phyloP scores from a whole-genome alignment of 305 asterid genomes.

The Stenogyne calaminthoides region DNA sequence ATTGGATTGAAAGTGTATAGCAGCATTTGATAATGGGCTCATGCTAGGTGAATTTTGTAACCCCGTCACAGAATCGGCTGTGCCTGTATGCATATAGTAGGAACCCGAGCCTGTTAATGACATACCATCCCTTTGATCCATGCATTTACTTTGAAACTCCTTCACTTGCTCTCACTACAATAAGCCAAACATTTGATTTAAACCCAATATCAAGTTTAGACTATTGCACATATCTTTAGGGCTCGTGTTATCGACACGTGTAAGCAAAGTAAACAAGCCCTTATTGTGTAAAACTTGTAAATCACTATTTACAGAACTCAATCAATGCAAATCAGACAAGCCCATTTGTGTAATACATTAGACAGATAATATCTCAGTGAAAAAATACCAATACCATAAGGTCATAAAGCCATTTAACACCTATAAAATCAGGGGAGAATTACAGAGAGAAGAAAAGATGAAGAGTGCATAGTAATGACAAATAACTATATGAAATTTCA shows the following conservation, averaged over 20 bases:
- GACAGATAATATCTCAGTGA: slow-evolving; percentile 15
- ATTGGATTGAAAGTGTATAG: slow-evolving; percentile 52
- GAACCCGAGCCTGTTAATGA: slow-evolving; percentile 55
- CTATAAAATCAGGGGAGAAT: neutral
- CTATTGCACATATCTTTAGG: neutral
- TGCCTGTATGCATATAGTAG: slow-evolving; percentile 59
- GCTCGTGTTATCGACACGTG: no score
- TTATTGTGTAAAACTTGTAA: neutral
- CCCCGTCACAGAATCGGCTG: slow-evolving; percentile 47
- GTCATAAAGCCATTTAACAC: slow-evolving; percentile 5
- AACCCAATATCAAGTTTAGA: slow-evolving; percentile 19
- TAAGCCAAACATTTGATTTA: neutral
- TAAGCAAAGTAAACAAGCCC: neutral
- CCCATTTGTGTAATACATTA: neutral
- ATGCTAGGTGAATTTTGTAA: slow-evolving; percentile 58
- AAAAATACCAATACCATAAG: neutral
- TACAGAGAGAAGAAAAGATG: neutral
- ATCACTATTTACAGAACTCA: slow-evolving; percentile 15
- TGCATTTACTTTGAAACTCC: slow-evolving; percentile 40
- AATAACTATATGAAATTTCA: neutral
- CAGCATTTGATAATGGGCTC: slow-evolving; percentile 52
- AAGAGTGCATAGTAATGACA: slow-evolving; percentile 6
- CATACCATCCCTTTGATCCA: slow-evolving; percentile 82
- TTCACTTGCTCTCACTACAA: slow-evolving; percentile 32
- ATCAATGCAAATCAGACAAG: slow-evolving; percentile 16